A percentile compares a stretch with the other conserved stretches of the same genome.
Evolutionary conservation across 2,329 filamentous ascomycete genomes (phyloP).

Genomic region (Ceratocystis cubensis): DNA sequence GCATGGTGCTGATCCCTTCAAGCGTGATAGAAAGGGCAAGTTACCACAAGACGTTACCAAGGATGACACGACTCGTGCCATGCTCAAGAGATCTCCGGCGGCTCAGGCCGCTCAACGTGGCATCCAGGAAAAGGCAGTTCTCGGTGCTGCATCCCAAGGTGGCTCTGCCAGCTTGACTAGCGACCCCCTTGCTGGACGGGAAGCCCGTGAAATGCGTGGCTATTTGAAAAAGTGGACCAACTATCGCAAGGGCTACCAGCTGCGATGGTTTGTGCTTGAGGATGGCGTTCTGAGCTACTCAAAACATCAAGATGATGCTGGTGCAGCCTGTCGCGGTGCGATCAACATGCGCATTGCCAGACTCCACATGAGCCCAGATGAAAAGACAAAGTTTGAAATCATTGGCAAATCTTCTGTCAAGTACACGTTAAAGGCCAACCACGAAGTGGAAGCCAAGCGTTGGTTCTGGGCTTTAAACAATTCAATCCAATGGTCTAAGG

Average conservation of each 20-base stretch:
- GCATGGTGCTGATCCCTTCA: conserved; percentile 91
- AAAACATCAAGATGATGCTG: conserved; percentile 96
- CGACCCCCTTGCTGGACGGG: conserved; percentile 60
- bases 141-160: conserved; percentile 54
- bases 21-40: conserved; percentile 87
- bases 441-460: conserved; percentile 92
- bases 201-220: conserved; percentile 93
- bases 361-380: conserved; percentile 89
- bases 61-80: conserved; percentile 75
- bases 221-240: conserved; percentile 99
- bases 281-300: conserved; percentile 97
- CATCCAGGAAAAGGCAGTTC: conserved; percentile 92
- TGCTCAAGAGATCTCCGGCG: conserved; percentile 87
- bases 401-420: conserved; percentile 97
- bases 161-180: conserved; percentile 40
- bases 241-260: conserved; percentile 91
- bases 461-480: conserved; percentile 99
- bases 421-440: conserved; percentile 94
- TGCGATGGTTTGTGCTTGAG: conserved; percentile 95
- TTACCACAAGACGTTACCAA: conserved; percentile 93
- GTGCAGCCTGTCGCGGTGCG: conserved; percentile 87
- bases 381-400: conserved; percentile 96
- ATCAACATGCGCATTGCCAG: conserved; percentile 98
- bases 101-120: conserved; percentile 87
- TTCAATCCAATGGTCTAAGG: conserved; percentile 95